A percentile compares a stretch with the other conserved stretches of the same genome.
These are phyloP conservation scores for Aspergillus intermedius DNA, from an alignment of 2,329 filamentous ascomycete genomes.

Conservation along the genomic window DNA sequence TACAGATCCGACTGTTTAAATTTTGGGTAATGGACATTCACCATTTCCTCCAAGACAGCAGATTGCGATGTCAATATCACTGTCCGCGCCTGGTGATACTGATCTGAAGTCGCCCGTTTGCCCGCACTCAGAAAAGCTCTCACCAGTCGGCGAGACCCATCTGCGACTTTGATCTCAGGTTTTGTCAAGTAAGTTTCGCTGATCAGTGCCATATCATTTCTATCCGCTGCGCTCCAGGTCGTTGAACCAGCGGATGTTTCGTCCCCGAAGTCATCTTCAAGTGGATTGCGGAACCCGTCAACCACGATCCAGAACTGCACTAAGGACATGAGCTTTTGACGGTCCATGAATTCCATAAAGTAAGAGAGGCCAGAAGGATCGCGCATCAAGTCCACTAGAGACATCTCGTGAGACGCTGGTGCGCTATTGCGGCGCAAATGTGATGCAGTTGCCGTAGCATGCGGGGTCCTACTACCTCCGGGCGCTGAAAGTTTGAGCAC, in stretches of 20 bases:
- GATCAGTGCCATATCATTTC: constrained; percentile 83
- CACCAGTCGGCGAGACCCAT: constrained; percentile 62
- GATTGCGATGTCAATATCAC: constrained; percentile 79
- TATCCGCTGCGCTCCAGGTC: constrained; percentile 76
- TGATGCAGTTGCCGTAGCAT: constrained; percentile 20
- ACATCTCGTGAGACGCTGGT: constrained; percentile 67
- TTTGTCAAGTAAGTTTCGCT: constrained; percentile 81
- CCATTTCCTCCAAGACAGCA: constrained; percentile 75
- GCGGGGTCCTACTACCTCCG: constrained; percentile 40
- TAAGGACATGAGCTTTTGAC: constrained; percentile 74
- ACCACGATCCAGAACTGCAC: constrained; percentile 99
- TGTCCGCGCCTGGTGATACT: constrained; percentile 76
- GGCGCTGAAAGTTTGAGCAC: constrained; percentile 72
- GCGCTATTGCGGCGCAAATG: constrained; percentile 32
- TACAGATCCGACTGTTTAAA: constrained; percentile 93
- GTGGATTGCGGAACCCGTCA: constrained; percentile 86
- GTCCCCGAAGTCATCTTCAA: constrained; percentile 78
- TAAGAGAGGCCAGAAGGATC: constrained; percentile 89
- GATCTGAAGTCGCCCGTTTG: constrained; percentile 64
- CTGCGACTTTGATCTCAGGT: constrained; percentile 70
- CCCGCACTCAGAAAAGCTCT: constrained; percentile 73
- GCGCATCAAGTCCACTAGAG: constrained; percentile 77
- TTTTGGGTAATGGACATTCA: constrained; percentile 67
- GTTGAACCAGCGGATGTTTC: constrained; percentile 56
- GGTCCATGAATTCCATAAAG: constrained; percentile 99